Base-by-base conservation (phyloP, 768 basidiomycete genomes). In the Holtermanniella nyarrowii region DNA sequence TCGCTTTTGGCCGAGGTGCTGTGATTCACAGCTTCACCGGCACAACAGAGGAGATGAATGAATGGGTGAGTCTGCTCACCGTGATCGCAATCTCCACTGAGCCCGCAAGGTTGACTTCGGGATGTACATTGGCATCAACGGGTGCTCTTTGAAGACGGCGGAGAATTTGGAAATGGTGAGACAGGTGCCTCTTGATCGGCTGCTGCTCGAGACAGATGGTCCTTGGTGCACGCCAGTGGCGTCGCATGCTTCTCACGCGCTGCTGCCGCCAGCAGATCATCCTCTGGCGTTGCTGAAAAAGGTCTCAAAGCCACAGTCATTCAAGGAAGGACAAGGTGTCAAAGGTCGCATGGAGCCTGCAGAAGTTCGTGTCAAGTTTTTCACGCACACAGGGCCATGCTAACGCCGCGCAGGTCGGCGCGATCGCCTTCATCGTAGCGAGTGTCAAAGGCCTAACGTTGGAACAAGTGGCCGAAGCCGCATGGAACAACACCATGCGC, bases 11-110 rank as follows among this genome's bases (percentile, higher is more conserved):
- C 16, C 75, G 74, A 20, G 82, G 85, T 3, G 86, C 86, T 1
- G 86, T 88, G 20, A 84, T 87, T 2, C 87, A 88, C 63, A 85
- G 83, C 55, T 86, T 86, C 70, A 86, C 86, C 0, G 87, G 87
- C 3, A 77, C 77, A 0, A 61, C 62, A 3, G 77, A 76, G 31
- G 85, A 89, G 63, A 79, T 77, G 13, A 60, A 66, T 5, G 85
- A 88, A 62, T 71, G 85, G 43, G 84, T 85, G 52, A 62, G 80
- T 68, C 11, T 39, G 16, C 24, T 10, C 26, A 2, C 3, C 14
- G 47, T 26, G 44, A 22, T n/a, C 37, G 27, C 18, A 20, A 45
- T 37, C 10, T 47, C 26, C 16, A 25, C 2, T 40, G 23, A 48
- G 46, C 14, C 20, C 18, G 18, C 31, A 56, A 86, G 85, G 77